Conservation (phyloP, 495 filamentous ascomycete species). For the Trichoderma parareesei region DNA sequence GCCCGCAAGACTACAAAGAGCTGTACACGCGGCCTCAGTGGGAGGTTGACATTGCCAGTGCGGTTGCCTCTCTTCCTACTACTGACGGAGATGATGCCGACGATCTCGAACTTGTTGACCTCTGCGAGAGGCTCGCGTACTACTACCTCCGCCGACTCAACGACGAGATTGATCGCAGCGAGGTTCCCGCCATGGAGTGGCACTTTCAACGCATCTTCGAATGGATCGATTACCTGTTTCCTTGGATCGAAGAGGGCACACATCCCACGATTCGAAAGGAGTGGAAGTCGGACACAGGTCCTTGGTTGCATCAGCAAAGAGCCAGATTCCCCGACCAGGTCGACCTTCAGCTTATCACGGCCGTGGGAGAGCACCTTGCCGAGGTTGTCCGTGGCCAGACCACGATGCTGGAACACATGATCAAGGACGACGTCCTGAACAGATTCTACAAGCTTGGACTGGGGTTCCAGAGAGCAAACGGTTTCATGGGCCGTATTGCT, state of each 20-base stretch:
- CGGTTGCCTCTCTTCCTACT: neutral
- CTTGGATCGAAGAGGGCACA: neutral
- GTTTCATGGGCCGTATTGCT: conserved; percentile 19
- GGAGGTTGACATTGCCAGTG: neutral
- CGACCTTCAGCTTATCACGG: conserved; percentile 21
- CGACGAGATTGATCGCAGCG: neutral
- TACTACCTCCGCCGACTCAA: neutral
- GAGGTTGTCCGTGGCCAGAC: conserved; percentile 31
- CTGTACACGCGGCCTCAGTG: neutral
- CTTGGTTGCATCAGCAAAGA: neutral
- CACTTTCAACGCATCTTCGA: neutral
- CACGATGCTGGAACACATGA: conserved; percentile 35
- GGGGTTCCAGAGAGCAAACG: conserved; percentile 23
- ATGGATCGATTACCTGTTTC: neutral
- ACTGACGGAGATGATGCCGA: neutral
- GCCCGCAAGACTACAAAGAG: neutral
- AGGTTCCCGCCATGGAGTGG: neutral
- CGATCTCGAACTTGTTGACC: neutral
- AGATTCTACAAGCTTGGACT: conserved; percentile 31
- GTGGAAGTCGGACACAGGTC: neutral
- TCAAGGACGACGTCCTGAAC: conserved; percentile 32
- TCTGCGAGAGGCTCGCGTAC: neutral
- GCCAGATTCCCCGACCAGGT: neutral
- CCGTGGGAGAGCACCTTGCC: conserved; percentile 29
- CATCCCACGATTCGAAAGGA: neutral